Evolutionary conservation across 1,139 yeast genomes (phyloP).

Genomic region (Taiozyma sp.): DNA sequence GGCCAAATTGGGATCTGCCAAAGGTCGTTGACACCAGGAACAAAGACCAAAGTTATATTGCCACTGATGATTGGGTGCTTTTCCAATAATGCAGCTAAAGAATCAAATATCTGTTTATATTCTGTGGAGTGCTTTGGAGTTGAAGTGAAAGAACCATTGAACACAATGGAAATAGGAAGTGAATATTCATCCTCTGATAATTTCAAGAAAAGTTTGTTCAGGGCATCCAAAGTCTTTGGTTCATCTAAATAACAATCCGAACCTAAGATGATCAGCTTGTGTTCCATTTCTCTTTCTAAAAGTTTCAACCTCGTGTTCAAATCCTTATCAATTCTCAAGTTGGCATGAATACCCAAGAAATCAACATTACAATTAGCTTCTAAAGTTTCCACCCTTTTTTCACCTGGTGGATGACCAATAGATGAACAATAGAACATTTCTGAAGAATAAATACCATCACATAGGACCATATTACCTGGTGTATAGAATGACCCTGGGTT

Average conservation of each 20-base stretch:
- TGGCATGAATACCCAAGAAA: slow-evolving; percentile 63
- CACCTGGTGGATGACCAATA: slow-evolving; percentile 88
- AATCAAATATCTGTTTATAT: slow-evolving; percentile 74
- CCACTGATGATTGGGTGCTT: slow-evolving; percentile 41
- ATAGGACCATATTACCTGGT: slow-evolving; percentile 75
- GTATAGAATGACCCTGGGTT: slow-evolving; percentile 67
- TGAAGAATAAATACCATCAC: slow-evolving; percentile 80
- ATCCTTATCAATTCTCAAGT: slow-evolving; percentile 52
- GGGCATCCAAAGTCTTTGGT: slow-evolving; percentile 49
- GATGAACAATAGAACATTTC: slow-evolving; percentile 68
- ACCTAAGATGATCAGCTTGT: slow-evolving; percentile 67
- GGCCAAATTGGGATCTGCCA: slow-evolving; percentile 86
- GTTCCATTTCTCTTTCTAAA: slow-evolving; percentile 57
- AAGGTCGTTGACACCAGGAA: slow-evolving; percentile 92
- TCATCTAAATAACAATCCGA: slow-evolving; percentile 68
- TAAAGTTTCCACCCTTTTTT: slow-evolving; percentile 57
- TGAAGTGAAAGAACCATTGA: slow-evolving; percentile 70
- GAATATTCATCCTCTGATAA: slow-evolving; percentile 38
- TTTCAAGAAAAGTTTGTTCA: slow-evolving; percentile 51
- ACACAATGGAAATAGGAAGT: slow-evolving; percentile 55
- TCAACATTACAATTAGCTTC: slow-evolving; percentile 79
- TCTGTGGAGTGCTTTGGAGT: slow-evolving; percentile 48
- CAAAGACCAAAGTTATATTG: slow-evolving; percentile 51
- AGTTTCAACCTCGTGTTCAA: slow-evolving; percentile 50
- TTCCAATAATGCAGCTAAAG: slow-evolving; percentile 53